These are phyloP conservation scores for Globisporangium yorkense DNA, from an alignment of 352 stramenopile species.

Conservation along the genomic window DNA sequence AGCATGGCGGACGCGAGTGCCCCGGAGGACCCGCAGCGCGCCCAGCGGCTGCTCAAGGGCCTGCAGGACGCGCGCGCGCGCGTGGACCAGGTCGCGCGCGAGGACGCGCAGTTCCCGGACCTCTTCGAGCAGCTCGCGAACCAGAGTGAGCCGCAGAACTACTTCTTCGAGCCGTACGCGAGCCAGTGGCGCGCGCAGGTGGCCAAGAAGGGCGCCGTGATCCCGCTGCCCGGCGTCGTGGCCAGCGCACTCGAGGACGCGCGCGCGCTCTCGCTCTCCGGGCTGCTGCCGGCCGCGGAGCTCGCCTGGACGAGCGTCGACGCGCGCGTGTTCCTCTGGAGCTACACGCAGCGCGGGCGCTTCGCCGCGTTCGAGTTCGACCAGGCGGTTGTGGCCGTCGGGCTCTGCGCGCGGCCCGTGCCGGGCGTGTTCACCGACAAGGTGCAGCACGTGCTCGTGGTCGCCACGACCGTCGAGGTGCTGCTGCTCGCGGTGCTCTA, in stretches of 20 bases:
- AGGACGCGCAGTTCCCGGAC: slow-evolving; percentile 75
- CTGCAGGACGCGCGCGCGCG: slow-evolving; percentile 64
- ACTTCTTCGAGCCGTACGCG: slow-evolving; percentile 85
- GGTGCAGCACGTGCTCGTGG: slow-evolving; percentile 92
- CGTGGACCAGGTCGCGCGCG: slow-evolving; percentile 63
- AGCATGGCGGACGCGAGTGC: not conserved
- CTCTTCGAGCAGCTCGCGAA: slow-evolving; percentile 74
- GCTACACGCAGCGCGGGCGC: slow-evolving; percentile 74
- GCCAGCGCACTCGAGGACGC: slow-evolving; percentile 66
- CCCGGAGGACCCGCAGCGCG: slow-evolving; percentile 22
- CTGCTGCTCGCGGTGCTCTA: slow-evolving; percentile 90
- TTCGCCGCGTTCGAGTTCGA: slow-evolving; percentile 89
- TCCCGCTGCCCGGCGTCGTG: slow-evolving; percentile 64
- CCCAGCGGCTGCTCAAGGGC: slow-evolving; percentile 53
- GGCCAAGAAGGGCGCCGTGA: slow-evolving; percentile 64
- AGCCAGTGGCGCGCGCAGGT: slow-evolving; percentile 76
- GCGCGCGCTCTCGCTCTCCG: slow-evolving; percentile 82
- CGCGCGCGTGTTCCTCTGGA: slow-evolving; percentile 93
- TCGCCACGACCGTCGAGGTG: slow-evolving; percentile 94
- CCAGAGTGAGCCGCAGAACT: slow-evolving; percentile 85
- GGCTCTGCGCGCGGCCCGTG: slow-evolving; percentile 78
- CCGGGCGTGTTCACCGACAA: slow-evolving; percentile 90
- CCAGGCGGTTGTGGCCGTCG: slow-evolving; percentile 92
- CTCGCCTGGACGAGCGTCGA: slow-evolving; percentile 95
- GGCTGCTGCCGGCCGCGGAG: slow-evolving; percentile 86